A percentile compares a stretch with the other conserved stretches of the same genome.
phyloP scores from a whole-genome alignment of 2,329 filamentous ascomycete species.

The Aspergillus neoniger region DNA sequence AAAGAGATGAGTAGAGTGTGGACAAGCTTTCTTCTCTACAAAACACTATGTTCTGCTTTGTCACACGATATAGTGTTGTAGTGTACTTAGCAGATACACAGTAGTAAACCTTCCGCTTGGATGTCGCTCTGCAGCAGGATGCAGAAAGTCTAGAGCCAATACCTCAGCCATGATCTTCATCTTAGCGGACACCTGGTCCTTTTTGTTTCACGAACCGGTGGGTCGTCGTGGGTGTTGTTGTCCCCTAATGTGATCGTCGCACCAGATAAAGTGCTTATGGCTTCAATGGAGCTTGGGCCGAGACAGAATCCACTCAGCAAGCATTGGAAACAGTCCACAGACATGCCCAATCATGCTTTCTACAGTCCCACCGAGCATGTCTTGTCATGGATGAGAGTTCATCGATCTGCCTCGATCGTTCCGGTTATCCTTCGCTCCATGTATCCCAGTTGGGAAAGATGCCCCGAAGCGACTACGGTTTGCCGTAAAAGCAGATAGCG shows the following conservation, averaged over 20 bases:
- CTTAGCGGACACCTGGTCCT: neutral
- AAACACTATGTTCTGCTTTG: too few species aligned
- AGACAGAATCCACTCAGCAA: neutral
- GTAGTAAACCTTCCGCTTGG: neutral
- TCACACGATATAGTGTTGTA: too few species aligned
- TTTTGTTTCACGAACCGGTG: neutral
- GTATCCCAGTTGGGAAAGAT: neutral
- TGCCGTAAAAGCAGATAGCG: neutral
- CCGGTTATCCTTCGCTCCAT: neutral
- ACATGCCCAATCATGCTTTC: neutral
- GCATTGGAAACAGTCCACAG: neutral
- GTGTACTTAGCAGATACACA: too few species aligned
- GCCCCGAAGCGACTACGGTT: slow-evolving; percentile 3
- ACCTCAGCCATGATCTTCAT: neutral
- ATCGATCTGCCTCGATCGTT: neutral
- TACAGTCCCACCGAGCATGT: neutral
- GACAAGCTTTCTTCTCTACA: too few species aligned
- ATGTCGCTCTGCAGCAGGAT: neutral
- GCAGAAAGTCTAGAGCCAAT: neutral
- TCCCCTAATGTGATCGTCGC: neutral
- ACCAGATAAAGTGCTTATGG: neutral
- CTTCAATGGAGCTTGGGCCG: neutral
- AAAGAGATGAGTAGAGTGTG: too few species aligned
- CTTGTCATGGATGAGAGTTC: neutral
- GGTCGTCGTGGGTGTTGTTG: neutral